phyloP scores from a whole-genome alignment of 257 asterid genomes.

The Scutellaria barbata region DNA sequence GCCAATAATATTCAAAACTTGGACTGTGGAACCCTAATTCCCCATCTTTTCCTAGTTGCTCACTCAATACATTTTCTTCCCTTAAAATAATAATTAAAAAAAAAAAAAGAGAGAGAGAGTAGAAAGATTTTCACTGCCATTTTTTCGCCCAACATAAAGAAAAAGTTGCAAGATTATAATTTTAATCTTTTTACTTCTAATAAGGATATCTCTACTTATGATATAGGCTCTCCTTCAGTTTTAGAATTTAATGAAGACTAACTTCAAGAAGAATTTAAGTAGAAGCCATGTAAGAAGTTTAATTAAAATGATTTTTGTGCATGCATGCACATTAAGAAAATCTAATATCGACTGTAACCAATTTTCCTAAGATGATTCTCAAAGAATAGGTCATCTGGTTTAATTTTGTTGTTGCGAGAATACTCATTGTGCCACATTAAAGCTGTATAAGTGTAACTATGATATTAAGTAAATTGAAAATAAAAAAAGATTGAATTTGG shows the following conservation, averaged over 20 bases:
- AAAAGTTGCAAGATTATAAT: neutral
- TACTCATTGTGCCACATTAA: neutral
- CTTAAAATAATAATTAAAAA: neutral
- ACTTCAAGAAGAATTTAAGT: neutral
- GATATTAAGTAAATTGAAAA: neutral
- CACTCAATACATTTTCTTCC: neutral
- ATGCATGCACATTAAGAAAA: neutral
- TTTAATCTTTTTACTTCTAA: neutral
- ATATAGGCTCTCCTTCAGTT: neutral
- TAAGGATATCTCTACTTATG: neutral
- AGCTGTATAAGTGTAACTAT: neutral
- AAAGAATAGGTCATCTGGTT: too few relatives aligned
- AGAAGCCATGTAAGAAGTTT: neutral
- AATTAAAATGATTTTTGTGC: neutral
- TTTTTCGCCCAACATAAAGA: conserved; percentile 13
- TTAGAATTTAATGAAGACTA: neutral
- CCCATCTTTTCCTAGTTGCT: conserved; percentile 11
- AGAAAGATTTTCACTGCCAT: too few relatives aligned
- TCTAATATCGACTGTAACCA: neutral
- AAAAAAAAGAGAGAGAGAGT: too few relatives aligned
- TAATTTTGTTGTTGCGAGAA: too few relatives aligned
- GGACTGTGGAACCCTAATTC: conserved; percentile 18
- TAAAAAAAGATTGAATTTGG: neutral
- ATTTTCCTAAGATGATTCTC: neutral
- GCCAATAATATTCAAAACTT: conserved; percentile 22